Percentiles rank a stretch among this genome's conserved stretches.
phyloP scores from a whole-genome alignment of 202 grass and related monocot genomes.

The Setaria viridis region DNA sequence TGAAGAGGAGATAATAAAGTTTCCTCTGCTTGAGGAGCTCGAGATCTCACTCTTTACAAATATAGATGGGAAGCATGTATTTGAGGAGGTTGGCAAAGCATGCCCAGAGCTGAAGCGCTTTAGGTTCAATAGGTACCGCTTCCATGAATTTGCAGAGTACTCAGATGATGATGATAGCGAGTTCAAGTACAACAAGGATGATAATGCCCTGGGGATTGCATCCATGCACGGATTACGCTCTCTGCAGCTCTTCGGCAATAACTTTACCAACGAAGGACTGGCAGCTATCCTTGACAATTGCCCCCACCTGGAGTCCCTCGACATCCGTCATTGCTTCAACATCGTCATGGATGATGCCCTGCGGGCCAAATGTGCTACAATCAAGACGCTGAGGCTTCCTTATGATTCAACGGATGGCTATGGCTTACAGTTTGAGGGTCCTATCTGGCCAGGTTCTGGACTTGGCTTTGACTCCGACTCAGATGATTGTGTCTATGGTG shows the following conservation, averaged over 20 bases:
- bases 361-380: constrained; percentile 29
- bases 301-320: constrained; percentile 40
- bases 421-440: constrained; percentile 1
- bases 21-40: constrained; percentile 25
- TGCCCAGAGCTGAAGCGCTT: constrained; percentile 41
- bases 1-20: constrained; percentile 14
- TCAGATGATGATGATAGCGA: not conserved
- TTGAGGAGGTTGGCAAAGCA: constrained; percentile 19
- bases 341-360: constrained; percentile 38
- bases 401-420: constrained; percentile 19
- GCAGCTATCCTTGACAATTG: constrained; percentile 51
- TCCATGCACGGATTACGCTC: constrained; percentile 16
- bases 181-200: constrained; percentile 9
- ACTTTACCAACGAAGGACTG: constrained; percentile 49
- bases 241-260: constrained; percentile 38
- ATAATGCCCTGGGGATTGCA: constrained; percentile 23
- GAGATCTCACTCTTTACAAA: constrained; percentile 41
- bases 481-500: constrained; percentile 30
- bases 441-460: not conserved
- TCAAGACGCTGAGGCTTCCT: constrained; percentile 37
- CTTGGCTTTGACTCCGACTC: not conserved
- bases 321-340: constrained; percentile 50
- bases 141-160: not conserved
- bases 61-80: constrained; percentile 12
- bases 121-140: not conserved